Evolutionary conservation across 352 stramenopile genomes (phyloP).

Genomic region (Saprolegnia parasitica): DNA sequence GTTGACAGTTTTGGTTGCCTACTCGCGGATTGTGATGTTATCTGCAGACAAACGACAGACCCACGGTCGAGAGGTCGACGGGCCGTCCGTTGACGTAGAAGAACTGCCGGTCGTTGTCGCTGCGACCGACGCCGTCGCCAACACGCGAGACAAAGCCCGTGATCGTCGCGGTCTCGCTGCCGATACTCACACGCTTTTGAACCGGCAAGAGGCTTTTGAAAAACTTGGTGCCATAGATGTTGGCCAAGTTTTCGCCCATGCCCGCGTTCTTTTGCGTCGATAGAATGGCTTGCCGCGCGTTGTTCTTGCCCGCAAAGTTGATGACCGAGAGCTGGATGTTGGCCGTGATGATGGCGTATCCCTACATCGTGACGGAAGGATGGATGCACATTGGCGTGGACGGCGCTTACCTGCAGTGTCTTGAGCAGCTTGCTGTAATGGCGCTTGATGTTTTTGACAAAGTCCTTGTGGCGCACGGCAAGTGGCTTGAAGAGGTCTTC

Average conservation of each 20-base stretch:
- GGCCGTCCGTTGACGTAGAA: slow-evolving; percentile 95
- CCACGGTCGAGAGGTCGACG: slow-evolving; percentile 88
- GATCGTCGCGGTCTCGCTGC: slow-evolving; percentile 24
- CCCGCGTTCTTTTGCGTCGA: slow-evolving; percentile 59
- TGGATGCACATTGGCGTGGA: background rate
- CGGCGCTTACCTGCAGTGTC: slow-evolving; percentile 69
- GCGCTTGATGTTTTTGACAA: slow-evolving; percentile 90
- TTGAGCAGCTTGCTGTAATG: slow-evolving; percentile 91
- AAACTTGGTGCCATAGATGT: slow-evolving; percentile 91
- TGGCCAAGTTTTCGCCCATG: slow-evolving; percentile 82
- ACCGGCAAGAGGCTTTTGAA: slow-evolving; percentile 68
- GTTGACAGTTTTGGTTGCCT: slow-evolving; percentile 72
- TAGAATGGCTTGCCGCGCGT: slow-evolving; percentile 48
- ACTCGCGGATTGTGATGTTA: slow-evolving; percentile 8
- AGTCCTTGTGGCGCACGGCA: slow-evolving; percentile 90
- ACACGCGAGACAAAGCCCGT: slow-evolving; percentile 68
- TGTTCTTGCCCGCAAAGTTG: slow-evolving; percentile 52
- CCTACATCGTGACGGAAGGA: slow-evolving; percentile 31
- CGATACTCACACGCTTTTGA: slow-evolving; percentile 54
- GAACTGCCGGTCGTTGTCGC: slow-evolving; percentile 91
- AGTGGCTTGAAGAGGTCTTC: slow-evolving; percentile 90
- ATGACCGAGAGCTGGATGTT: slow-evolving; percentile 57
- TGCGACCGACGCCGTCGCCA: slow-evolving; percentile 58
- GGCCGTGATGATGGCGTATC: slow-evolving; percentile 52
- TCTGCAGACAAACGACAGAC: background rate